phyloP scores from a whole-genome alignment of 2,329 filamentous ascomycete genomes.

The Aspergillus pseudoterreus region DNA sequence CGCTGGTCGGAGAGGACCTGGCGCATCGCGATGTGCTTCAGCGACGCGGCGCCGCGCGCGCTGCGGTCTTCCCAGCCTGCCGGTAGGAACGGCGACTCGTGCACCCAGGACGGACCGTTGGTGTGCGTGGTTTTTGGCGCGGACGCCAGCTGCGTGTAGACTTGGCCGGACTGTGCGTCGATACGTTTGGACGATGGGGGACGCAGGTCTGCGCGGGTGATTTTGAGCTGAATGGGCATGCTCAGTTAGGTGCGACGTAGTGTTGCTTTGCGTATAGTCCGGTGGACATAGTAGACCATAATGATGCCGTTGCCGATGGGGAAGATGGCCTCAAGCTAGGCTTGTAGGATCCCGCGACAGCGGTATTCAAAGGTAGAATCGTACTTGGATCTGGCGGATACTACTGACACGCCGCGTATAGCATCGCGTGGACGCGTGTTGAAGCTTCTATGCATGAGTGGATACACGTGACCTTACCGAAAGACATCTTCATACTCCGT shows the following conservation, averaged over 20 bases:
- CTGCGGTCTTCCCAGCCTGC: constrained; percentile 23
- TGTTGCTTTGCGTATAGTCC: too few species aligned
- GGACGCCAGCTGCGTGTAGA: constrained; percentile 11
- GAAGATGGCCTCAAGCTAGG: too few species aligned
- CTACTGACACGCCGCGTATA: background rate
- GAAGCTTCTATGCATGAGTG: too few species aligned
- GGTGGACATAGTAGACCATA: too few species aligned
- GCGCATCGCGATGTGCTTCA: constrained; percentile 34
- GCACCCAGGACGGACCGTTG: constrained; percentile 34
- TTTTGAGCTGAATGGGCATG: background rate
- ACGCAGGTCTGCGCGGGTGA: background rate
- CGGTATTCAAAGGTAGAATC: background rate
- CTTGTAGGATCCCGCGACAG: background rate
- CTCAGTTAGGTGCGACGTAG: too few species aligned
- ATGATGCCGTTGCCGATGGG: too few species aligned
- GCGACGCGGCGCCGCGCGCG: constrained; percentile 25
- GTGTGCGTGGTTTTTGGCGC: constrained; percentile 4
- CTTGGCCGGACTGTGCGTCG: constrained; percentile 12
- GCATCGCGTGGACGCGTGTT: too few species aligned
- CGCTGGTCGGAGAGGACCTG: constrained; percentile 35
- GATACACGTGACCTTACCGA: too few species aligned
- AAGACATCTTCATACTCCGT: too few species aligned
- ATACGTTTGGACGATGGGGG: background rate
- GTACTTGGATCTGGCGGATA: background rate
- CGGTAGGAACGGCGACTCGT: constrained; percentile 35